These are phyloP conservation scores for Spiraea crenata DNA, from an alignment of 331 rosid species.

Conservation along the genomic window DNA sequence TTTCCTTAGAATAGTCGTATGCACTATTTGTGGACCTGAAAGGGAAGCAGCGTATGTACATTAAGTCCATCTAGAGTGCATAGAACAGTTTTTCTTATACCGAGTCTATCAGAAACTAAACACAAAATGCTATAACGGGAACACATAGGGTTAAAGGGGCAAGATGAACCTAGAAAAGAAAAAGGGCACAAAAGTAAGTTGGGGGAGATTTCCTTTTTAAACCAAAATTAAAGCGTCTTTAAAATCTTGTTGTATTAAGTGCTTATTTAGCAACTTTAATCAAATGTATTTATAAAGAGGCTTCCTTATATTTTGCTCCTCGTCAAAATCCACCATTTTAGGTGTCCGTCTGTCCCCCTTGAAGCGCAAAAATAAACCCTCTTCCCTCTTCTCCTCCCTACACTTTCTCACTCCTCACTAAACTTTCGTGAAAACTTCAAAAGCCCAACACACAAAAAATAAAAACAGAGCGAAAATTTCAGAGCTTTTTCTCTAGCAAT, in stretches of 20 bases:
- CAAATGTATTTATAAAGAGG: not conserved
- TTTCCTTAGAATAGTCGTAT: too few relatives aligned
- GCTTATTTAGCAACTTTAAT: not conserved
- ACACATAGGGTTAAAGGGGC: slow-evolving; percentile 8
- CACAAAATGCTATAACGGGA: not conserved
- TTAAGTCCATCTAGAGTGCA: too few relatives aligned
- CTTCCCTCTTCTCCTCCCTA: slow-evolving; percentile 33
- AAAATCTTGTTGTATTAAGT: slow-evolving; percentile 9
- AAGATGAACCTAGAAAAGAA: slow-evolving; percentile 13
- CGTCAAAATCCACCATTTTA: slow-evolving; percentile 40
- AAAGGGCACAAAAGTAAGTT: slow-evolving; percentile 35
- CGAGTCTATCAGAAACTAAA: too few relatives aligned
- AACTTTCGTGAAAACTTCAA: not conserved
- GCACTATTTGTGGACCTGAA: too few relatives aligned
- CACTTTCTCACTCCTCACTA: slow-evolving; percentile 33
- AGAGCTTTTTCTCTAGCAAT: slow-evolving; percentile 17
- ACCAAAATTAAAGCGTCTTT: slow-evolving; percentile 36
- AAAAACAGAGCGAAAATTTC: not conserved
- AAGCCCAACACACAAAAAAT: not conserved
- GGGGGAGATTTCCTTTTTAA: slow-evolving; percentile 19
- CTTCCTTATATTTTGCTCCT: slow-evolving; percentile 11
- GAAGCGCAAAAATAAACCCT: slow-evolving; percentile 60
- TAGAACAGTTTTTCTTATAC: too few relatives aligned
- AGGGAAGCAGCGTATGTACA: too few relatives aligned
- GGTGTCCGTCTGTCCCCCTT: slow-evolving; percentile 65